Base-by-base conservation (phyloP, 1,284 basidiomycete genomes). In the Sanguinoderma infundibulare region DNA sequence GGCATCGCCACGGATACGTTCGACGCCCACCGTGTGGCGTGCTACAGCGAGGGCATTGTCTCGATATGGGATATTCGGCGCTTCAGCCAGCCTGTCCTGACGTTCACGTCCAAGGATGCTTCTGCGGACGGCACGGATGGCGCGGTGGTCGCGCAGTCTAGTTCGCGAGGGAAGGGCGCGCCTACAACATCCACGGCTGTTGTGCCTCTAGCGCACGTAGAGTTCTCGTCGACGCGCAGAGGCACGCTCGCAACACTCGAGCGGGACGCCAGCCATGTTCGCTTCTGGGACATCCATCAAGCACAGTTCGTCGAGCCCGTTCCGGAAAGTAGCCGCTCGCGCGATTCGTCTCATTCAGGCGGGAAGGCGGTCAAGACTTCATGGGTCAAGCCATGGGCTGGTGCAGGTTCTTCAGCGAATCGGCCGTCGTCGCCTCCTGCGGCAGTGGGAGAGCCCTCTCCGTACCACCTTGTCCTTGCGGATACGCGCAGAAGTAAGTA, bases 91-190 rank as follows among this genome's bases (percentile, higher is more conserved):
- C 86, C 91, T 0, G 71, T 92, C 2, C 75, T 95, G 22, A 83
- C 81, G 5, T 94, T 94, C 73, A 84, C 87, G 2, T 89, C 90
- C 64, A 84, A 81, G 57, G 92, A 94, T 60, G 91, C 89, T 1
- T 75, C 80, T 4, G 87, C 85, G 0, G 90, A 92, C 63, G 87
- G 88, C 1, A 86, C 83, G 2, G 58, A 63, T n/a, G 52, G 62
- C 4, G 36, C 30, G 0, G 35, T 38, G 2, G 28, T 35, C 1
- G 26, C 28, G 3, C 47, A 49, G 3, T 10, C 55, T 1, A 73
- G 75, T 22, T 67, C 77, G 14, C 79, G 78, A 14, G 65, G 76
- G 12, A 77, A 76, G 36, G 71, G 79, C 12, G 62, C 69, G 10
- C 24, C 57, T 0, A 10, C 55, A 2, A 39, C 57, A n/a, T 42